Percentiles rank a stretch among this genome's conserved stretches.
phyloP scores from a whole-genome alignment of 2,329 filamentous ascomycete genomes.

The Xenosphaeropsis pyriputrescens region DNA sequence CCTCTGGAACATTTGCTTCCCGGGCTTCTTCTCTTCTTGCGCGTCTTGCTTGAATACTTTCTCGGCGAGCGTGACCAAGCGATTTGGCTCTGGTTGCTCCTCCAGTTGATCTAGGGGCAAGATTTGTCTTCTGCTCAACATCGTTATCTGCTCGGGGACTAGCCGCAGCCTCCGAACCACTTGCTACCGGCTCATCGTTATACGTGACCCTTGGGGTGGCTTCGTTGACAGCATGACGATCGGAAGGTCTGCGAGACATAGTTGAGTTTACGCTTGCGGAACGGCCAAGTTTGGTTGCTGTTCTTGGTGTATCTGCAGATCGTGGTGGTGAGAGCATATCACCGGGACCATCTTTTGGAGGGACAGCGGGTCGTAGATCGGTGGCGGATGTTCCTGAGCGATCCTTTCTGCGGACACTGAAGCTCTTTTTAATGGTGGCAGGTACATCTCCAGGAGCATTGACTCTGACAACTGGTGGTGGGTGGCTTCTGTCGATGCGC shows the following conservation, averaged over 20 bases:
- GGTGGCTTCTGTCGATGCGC: conserved; percentile 44
- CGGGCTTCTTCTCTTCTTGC: conserved; percentile 56
- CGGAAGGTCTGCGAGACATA: conserved; percentile 56
- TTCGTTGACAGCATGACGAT: conserved; percentile 37
- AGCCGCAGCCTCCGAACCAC: conserved; percentile 56
- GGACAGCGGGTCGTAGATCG: conserved; percentile 46
- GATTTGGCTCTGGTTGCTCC: conserved; percentile 64
- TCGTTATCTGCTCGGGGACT: conserved; percentile 4
- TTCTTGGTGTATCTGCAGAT: conserved; percentile 42
- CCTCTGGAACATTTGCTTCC: conserved; percentile 73
- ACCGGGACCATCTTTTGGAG: conserved; percentile 46
- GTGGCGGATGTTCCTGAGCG: conserved; percentile 29
- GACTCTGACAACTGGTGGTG: conserved; percentile 62
- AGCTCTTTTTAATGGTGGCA: conserved; percentile 64
- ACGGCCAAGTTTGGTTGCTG: conserved; percentile 59
- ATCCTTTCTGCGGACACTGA: conserved; percentile 59
- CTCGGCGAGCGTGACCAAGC: conserved; percentile 73
- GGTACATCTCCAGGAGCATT: conserved; percentile 58
- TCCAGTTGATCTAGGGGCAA: conserved; percentile 37
- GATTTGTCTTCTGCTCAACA: conserved; percentile 31
- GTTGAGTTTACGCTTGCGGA: conserved; percentile 88
- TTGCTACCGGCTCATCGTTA: conserved; percentile 58
- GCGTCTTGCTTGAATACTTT: conserved; percentile 82
- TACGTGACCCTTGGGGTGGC: conserved; percentile 30
- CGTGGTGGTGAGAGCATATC: conserved; percentile 65